A percentile compares a stretch with the other conserved stretches of the same genome.
phyloP scores from a whole-genome alignment of 208 protist species.

The Lotmaria passim region DNA sequence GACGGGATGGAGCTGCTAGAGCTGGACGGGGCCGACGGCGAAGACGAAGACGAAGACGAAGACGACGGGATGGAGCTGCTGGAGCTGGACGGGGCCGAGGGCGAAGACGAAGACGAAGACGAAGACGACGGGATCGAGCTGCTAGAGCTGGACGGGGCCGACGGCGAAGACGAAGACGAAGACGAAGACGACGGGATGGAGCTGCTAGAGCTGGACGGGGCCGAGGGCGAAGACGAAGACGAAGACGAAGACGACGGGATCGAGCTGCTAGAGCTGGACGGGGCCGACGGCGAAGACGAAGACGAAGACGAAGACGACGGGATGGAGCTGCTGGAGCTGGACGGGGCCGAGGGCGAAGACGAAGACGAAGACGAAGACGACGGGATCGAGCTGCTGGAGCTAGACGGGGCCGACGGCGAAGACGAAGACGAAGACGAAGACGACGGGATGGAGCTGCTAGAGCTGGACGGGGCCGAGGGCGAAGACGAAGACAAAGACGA shows the following conservation, averaged over 20 bases:
- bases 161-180: too few relatives aligned
- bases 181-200: too few relatives aligned
- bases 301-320: constrained; percentile 12
- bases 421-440: too few relatives aligned
- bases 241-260: neutral
- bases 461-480: neutral
- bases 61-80: constrained; percentile 9
- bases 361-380: too few relatives aligned
- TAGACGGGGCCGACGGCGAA: too few relatives aligned
- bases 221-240: constrained; percentile 6
- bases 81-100: too few relatives aligned
- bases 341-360: too few relatives aligned
- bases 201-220: neutral
- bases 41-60: neutral
- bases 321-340: constrained; percentile 3
- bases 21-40: neutral
- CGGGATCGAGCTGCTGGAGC: too few relatives aligned
- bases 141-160: too few relatives aligned
- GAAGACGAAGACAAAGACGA: constrained; percentile 5
- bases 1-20: neutral
- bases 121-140: too few relatives aligned
- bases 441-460: too few relatives aligned
- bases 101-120: too few relatives aligned
- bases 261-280: neutral
- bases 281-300: neutral